Evolutionary conservation across 116 monocot species (phyloP).

Genomic region (Dioscorea cayenensis): DNA sequence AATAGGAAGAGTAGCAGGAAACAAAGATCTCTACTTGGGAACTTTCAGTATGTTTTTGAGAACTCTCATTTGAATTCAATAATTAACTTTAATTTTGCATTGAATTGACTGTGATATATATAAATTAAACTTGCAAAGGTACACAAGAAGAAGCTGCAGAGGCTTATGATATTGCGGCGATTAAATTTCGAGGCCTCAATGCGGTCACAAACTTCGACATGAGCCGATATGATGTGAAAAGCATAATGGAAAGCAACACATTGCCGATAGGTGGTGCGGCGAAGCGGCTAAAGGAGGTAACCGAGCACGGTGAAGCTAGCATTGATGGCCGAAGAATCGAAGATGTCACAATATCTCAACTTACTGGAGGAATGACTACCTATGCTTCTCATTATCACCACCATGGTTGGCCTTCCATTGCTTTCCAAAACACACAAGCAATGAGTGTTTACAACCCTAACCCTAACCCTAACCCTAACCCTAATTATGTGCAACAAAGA

Average conservation of each 20-base stretch:
- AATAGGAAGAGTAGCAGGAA: slow-evolving; percentile 57
- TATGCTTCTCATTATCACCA: slow-evolving; percentile 33
- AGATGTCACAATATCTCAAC: slow-evolving; percentile 16
- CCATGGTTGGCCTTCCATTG: slow-evolving; percentile 69
- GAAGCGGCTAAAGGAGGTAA: slow-evolving; percentile 69
- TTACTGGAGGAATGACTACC: slow-evolving; percentile 25
- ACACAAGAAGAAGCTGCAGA: slow-evolving; percentile 77
- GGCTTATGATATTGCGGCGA: slow-evolving; percentile 73
- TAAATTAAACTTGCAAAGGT: slow-evolving; percentile 15
- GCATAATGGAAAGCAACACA: slow-evolving; percentile 57
- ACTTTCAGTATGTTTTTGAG: slow-evolving; percentile 42
- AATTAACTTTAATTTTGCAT: background rate
- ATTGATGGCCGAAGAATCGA: slow-evolving; percentile 29
- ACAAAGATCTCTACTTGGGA: slow-evolving; percentile 62
- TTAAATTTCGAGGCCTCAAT: slow-evolving; percentile 60
- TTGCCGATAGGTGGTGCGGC: slow-evolving; percentile 79
- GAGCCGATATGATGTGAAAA: slow-evolving; percentile 50
- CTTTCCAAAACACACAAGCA: slow-evolving; percentile 63
- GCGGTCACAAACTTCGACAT: slow-evolving; percentile 83
- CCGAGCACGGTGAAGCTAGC: slow-evolving; percentile 36
- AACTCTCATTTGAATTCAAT: too few relatives aligned
- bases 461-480: slow-evolving; percentile 25
- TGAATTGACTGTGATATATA: too few relatives aligned
- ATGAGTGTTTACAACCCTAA: slow-evolving; percentile 26
- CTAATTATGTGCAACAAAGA: slow-evolving; percentile 17